Evolutionary conservation across 768 basidiomycete genomes (phyloP), one percentile per base, ranked within the genome.

Genomic region (Mycena capillaripes): DNA sequence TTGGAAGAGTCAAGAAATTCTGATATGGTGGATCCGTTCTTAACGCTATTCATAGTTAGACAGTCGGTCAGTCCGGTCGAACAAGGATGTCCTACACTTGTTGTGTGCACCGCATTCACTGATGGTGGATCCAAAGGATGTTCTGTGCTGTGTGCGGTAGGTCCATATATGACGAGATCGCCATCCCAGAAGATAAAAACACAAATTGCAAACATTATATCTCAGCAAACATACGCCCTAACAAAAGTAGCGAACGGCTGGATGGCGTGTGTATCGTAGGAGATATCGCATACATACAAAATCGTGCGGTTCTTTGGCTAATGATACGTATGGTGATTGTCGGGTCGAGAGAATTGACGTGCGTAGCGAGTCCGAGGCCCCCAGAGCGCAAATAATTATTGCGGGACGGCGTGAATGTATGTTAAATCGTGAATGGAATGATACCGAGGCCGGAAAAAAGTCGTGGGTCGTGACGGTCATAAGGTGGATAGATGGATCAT

Each of bases 401-500:
- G 63, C 34, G 52, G 25, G 29, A n/a, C 40, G 17, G 46, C 17
- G 62, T 38, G 58, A 34, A 58, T 66, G 60, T 60, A 66, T 12
- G 12, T 53, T 74, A 67, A 64, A 52, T 64, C 57, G 66, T 68
- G 60, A 42, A 70, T 46, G 65, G 19, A 25, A 27, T 52, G 55
- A 34, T 40, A 65, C 34, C 25, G 64, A 48, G 66, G 25, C 34
- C 17, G 42, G 62, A n/a, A 59, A n/a, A 38, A 66, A 64, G 63
- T 73, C 68, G 63, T 70, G 61, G 68, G 63, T 68, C 68, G 59
- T 70, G 30, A 70, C 32, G 60, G 65, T 74, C 73, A 32, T 74
- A 53, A 70, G 27, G 59, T 56, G 14, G 36, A 23, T 50, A n/a
- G 23, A 50, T 46, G 61, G 44, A 27, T 9, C 30, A n/a, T 40